Evolutionary conservation across 805 yeast genomes (phyloP), one percentile per base, ranked within the genome.

Genomic region (Saccharomyces jurei): DNA sequence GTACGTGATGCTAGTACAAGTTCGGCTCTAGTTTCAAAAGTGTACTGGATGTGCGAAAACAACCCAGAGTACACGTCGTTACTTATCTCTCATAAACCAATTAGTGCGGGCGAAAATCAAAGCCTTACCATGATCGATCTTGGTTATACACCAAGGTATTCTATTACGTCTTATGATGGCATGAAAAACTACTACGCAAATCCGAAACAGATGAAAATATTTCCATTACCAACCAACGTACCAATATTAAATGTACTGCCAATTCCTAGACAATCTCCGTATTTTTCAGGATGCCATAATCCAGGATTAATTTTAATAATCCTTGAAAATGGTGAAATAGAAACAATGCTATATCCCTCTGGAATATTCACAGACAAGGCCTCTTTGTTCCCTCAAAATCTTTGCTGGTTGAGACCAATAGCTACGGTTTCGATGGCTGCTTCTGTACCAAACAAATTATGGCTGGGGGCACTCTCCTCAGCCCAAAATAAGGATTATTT

Each of bases 51-150:
- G 22, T 87, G 96, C 63, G 85, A 81, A 11, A 73, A 77, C 2
- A 87, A 91, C 63, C 89, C 96, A 0, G 96, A 89, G 61, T 78
- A 80, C 46, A 89, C 98, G 0, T 80, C 87, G 2, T 66, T 89
- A 22, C 65, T 92, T n/a, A 74, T 92, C 3, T 78, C 82, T 27
- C 92, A 92, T 9, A 89, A 88, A n/a, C 65, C 79, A 0, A 56
- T 72, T 9, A 76, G 77, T 46, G 65, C 68, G 13, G 61, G 66
- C 1, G 75, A 75, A 46, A 78, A 77, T 0, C 64, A 60, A 50
- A 75, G 78, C 8, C 60, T 86, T 5, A 77, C 81, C 0, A 72
- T 84, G 52, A 73, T 91, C 56, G 87, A 89, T 58, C 86, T 89
- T 61, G 97, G 96, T 2, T 75, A 77, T 48, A 87, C 96, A n/a